Conservation (phyloP, 108 stramenopile species). For the Nannochloropsis granulata region DNA sequence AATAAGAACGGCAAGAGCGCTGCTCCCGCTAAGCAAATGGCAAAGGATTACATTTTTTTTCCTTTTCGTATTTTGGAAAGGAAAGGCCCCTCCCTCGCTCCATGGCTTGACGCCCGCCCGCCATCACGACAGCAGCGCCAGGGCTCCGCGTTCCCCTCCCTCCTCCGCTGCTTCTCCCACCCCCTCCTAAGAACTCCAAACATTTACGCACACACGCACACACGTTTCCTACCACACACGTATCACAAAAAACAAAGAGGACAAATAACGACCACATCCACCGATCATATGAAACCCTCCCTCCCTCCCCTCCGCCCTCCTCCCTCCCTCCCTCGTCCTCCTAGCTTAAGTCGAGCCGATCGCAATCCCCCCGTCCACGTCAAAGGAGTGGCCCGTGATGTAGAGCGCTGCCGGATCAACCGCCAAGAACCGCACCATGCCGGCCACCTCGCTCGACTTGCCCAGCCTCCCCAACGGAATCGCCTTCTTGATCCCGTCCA, state of each 20-base stretch:
- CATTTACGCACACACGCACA: background rate
- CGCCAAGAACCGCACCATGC: slow-evolving; percentile 53
- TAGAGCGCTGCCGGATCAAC: slow-evolving; percentile 71
- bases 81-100: no score
- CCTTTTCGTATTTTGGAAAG: no score
- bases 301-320: background rate
- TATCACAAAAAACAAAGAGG: background rate
- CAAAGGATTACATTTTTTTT: no score
- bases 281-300: background rate
- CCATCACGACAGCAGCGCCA: no score
- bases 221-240: background rate
- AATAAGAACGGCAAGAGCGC: no score
- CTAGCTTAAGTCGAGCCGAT: slow-evolving; percentile 47
- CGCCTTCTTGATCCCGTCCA: slow-evolving; percentile 25
- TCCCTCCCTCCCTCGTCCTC: background rate
- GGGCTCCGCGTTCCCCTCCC: no score
- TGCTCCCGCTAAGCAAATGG: no score
- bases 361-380: slow-evolving; percentile 91
- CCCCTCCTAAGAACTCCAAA: no score
- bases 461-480: slow-evolving; percentile 37
- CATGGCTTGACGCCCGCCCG: no score
- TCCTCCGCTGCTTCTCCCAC: no score
- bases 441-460: slow-evolving; percentile 19
- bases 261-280: background rate
- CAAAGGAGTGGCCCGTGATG: slow-evolving; percentile 62